A percentile compares a stretch with the other conserved stretches of the same genome.
These are phyloP conservation scores for Chlorella sp. DNA, from an alignment of 139 green algal genomes.

Conservation along the genomic window DNA sequence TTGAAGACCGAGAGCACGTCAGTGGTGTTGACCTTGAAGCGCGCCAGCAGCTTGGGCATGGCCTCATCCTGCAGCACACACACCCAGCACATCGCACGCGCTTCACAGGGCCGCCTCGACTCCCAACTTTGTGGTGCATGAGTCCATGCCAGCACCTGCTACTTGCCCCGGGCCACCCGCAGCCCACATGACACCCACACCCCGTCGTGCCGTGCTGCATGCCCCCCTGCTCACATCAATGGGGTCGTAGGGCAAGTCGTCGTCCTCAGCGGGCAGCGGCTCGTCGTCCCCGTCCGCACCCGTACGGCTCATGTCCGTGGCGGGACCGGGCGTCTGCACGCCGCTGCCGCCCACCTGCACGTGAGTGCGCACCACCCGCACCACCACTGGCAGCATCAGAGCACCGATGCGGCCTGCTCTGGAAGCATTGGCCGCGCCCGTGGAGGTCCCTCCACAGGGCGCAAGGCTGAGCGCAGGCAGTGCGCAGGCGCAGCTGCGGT, in stretches of 20 bases:
- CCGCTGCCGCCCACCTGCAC: neutral
- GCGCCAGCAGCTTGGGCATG: conserved; percentile 46
- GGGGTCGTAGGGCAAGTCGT: neutral
- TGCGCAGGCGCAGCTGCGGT: too few species aligned
- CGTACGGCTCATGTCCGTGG: too few species aligned
- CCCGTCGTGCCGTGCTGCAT: neutral
- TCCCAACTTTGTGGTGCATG: too few species aligned
- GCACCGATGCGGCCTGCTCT: neutral
- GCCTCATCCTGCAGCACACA: conserved; percentile 17
- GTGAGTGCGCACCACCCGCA: neutral
- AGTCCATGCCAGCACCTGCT: neutral
- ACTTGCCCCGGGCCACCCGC: neutral
- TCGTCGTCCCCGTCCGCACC: neutral
- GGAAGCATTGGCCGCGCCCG: neutral
- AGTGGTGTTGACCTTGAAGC: conserved; percentile 40
- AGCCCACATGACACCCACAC: neutral
- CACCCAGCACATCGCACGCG: too few species aligned
- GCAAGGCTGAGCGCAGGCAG: too few species aligned
- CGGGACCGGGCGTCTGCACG: too few species aligned
- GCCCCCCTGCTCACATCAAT: neutral
- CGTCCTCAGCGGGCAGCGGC: neutral
- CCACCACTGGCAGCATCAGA: neutral
- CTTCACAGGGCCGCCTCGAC: too few species aligned
- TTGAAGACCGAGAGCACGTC: conserved; percentile 56
- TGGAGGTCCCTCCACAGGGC: neutral